Base-by-base conservation (phyloP, 139 green algal genomes). In the Chlamydomonas urium region DNA sequence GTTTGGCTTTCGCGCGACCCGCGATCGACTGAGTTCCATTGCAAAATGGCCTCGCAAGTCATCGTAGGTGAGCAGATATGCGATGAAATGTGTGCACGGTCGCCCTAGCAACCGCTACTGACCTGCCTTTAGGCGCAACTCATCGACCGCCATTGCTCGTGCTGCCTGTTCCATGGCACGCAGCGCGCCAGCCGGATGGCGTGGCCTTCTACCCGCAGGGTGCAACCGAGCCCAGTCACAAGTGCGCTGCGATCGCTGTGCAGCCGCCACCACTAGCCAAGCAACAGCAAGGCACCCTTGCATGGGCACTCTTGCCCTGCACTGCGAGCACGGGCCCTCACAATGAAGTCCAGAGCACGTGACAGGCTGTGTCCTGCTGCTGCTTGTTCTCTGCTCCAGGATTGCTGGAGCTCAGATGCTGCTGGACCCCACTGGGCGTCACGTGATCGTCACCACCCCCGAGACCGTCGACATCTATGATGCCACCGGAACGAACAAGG, bases 381-480 rank as follows among this genome's bases (percentile, higher is more conserved):
- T 6, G 6, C 6, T 69, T 3, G 32, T 24, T 4, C 17, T 17
- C 17, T 26, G 21, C 19, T 21, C 10, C 31, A 47, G 6, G 2
- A 47, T 50, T 32, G 26, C 6, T 28, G 61, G 34, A 28, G 2
- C 23, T 14, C 4, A 69, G 3, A 26, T 69, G 2, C 3, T 53
- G 14, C 2, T 3, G 26, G 33, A 32, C 33, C 8, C 34, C 21
- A 32, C 47, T 47, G 61, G 61, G 10, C 23, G 3, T 17, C 32
- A 45, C 19, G 31, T 69, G 19, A 36, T 69, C 36, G 21, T 69
- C 3, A 47, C 47, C 36, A 42, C 32, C 34, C 21, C 32, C 6
- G 3, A 29, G 36, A 32, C 61, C 28, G 61, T 47, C 23, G 61
- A 69, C 24, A n/a, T 69, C 4, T 33, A 69, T 47, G 61, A 69